Evolutionary conservation across 495 filamentous ascomycete species (phyloP).

Genomic region (Cercophora newfieldiana): DNA sequence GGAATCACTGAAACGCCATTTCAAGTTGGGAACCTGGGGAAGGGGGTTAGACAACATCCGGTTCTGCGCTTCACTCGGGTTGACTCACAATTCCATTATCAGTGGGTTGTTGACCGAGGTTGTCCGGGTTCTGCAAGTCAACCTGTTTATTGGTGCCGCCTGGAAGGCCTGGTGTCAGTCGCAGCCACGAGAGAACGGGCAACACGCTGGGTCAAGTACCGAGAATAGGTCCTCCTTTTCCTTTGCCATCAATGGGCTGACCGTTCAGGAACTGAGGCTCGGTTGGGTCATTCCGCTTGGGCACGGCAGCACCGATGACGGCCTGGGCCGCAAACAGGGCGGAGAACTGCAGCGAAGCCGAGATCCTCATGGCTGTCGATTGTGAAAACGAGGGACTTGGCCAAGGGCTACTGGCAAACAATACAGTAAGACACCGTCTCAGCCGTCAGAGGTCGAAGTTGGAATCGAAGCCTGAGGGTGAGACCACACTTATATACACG

Average conservation of each 20-base stretch:
- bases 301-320: slow-evolving; percentile 9
- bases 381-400: background rate
- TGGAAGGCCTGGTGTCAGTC: slow-evolving; percentile 17
- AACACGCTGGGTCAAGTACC: slow-evolving; percentile 38
- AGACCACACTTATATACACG: background rate
- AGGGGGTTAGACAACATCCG: background rate
- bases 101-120: slow-evolving; percentile 56
- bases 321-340: slow-evolving; percentile 7
- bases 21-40: slow-evolving; percentile 47
- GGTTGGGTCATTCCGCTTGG: background rate
- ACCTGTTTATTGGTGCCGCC: slow-evolving; percentile 52
- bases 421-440: background rate
- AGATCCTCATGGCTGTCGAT: slow-evolving; percentile 9
- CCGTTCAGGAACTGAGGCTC: slow-evolving; percentile 42
- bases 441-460: background rate
- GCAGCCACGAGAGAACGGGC: background rate
- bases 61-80: slow-evolving; percentile 44
- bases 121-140: slow-evolving; percentile 61
- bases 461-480: too few relatives aligned
- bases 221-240: slow-evolving; percentile 56
- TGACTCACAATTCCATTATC: slow-evolving; percentile 59
- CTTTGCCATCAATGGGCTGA: slow-evolving; percentile 55
- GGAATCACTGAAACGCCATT: slow-evolving; percentile 66
- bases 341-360: slow-evolving; percentile 4
- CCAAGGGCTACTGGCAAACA: background rate